Evolutionary conservation across 192 early-diverging fungal species (phyloP).

Genomic region (Powellomyces hirtus): DNA sequence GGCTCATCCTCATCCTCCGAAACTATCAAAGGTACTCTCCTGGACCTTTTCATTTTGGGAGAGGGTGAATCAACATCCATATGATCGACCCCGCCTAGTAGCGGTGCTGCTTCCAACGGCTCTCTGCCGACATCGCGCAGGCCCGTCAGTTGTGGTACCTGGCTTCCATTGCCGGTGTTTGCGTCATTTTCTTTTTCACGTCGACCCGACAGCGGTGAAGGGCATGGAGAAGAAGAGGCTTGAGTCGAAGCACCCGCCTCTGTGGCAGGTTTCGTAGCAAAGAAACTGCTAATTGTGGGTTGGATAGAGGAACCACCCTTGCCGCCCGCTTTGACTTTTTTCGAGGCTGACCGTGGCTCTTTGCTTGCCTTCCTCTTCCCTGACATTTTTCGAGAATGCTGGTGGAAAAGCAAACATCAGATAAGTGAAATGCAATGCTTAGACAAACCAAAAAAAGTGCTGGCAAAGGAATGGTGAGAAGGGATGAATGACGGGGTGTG

Average conservation of each 20-base stretch:
- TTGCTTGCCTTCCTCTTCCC: not conserved
- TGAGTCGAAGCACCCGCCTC: not conserved
- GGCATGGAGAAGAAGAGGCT: not conserved
- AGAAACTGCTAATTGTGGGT: slow-evolving; percentile 28
- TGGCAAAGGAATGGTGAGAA: too few relatives aligned
- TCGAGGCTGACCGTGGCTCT: not conserved
- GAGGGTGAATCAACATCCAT: not conserved
- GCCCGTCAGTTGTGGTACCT: not conserved
- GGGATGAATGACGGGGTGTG: too few relatives aligned
- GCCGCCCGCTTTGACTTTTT: not conserved
- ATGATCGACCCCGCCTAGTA: not conserved
- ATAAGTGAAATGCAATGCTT: too few relatives aligned
- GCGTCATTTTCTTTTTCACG: slow-evolving; percentile 1
- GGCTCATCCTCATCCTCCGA: slow-evolving; percentile 6
- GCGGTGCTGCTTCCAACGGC: not conserved
- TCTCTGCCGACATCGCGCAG: not conserved
- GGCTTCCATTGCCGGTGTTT: not conserved
- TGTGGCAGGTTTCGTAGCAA: slow-evolving; percentile 11
- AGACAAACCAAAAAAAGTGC: too few relatives aligned
- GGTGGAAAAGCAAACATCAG: too few relatives aligned
- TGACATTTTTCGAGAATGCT: too few relatives aligned
- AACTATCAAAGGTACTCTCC: not conserved
- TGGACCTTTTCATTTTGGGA: not conserved
- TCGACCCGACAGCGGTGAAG: not conserved
- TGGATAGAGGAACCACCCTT: not conserved